Conservation (phyloP, 441 rosid species). For the Francoa sonchifolia region DNA sequence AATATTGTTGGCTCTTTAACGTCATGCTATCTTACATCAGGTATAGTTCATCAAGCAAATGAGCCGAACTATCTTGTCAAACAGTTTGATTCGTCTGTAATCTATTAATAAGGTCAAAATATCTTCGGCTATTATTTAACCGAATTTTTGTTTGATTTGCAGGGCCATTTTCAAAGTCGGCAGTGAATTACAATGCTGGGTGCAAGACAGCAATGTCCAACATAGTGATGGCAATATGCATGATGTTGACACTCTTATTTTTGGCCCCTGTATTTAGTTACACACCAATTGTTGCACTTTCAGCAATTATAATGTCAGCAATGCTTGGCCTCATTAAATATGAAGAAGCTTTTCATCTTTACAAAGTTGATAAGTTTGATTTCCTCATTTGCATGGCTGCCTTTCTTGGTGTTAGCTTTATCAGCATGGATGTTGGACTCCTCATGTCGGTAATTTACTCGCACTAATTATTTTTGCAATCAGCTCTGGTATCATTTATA, state of each 20-base stretch:
- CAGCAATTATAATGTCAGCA: constrained; percentile 75
- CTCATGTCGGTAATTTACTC: constrained; percentile 57
- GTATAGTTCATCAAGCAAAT: no score
- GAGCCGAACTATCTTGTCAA: no score
- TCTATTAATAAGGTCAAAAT: no score
- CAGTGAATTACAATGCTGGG: constrained; percentile 94
- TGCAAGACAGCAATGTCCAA: constrained; percentile 89
- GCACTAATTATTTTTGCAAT: no score
- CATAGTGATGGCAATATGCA: constrained; percentile 76
- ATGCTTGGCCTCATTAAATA: constrained; percentile 95
- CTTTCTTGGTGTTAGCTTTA: constrained; percentile 70
- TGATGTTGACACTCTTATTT: constrained; percentile 67
- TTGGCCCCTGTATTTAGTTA: constrained; percentile 76
- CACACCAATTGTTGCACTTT: constrained; percentile 83
- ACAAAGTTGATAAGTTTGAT: constrained; percentile 81
- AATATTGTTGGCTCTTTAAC: constrained; percentile 68
- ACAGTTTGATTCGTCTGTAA: no score
- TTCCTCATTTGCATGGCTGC: constrained; percentile 71
- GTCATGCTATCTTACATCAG: constrained; percentile 84
- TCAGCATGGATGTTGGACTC: constrained; percentile 65
- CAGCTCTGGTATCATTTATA: no score
- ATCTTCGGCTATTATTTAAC: no score
- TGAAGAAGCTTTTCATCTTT: constrained; percentile 69
- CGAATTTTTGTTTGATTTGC: no score
- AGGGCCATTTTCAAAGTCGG: constrained; percentile 92